A percentile compares a stretch with the other conserved stretches of the same genome.
Conservation (phyloP, 2,329 filamentous ascomycete species). For the Fusarium sp. region DNA sequence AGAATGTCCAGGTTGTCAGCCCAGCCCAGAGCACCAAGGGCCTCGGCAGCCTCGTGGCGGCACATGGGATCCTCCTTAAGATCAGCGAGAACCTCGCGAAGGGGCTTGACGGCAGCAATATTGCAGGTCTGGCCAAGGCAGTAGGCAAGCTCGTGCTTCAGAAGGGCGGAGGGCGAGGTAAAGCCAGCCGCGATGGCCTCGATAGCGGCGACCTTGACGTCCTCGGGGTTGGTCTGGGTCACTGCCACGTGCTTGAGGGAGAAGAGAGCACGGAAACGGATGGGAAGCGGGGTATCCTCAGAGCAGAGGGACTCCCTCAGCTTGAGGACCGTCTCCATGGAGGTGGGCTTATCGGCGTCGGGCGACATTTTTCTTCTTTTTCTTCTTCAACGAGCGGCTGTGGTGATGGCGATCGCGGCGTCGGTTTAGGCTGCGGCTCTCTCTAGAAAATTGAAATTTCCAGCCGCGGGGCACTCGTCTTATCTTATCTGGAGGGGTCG, state of each 20-base stretch:
- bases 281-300: conserved; percentile 81
- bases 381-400: conserved; percentile 16
- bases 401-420: conserved; percentile 25
- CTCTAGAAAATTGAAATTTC: conserved; percentile 48
- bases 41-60: conserved; percentile 94
- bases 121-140: conserved; percentile 93
- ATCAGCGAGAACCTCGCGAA: conserved; percentile 78
- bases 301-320: conserved; percentile 80
- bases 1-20: conserved; percentile 76
- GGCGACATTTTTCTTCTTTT: conserved; percentile 40
- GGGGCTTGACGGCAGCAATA: conserved; percentile 72
- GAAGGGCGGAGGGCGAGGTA: conserved; percentile 80
- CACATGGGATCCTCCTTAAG: conserved; percentile 91
- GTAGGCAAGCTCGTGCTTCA: conserved; percentile 98
- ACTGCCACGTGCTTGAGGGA: conserved; percentile 93
- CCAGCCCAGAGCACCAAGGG: conserved; percentile 85
- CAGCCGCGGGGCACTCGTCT: conserved; percentile 43
- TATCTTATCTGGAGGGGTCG: conserved; percentile 40
- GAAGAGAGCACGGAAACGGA: conserved; percentile 95
- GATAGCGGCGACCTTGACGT: conserved; percentile 62
- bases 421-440: conserved; percentile 18
- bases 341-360: conserved; percentile 35
- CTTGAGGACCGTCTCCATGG: conserved; percentile 59
- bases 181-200: conserved; percentile 90
- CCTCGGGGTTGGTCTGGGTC: conserved; percentile 66